Evolutionary conservation across 2,329 filamentous ascomycete species (phyloP), one percentile per base, ranked within the genome.

Genomic region (Diaporthe sp.): DNA sequence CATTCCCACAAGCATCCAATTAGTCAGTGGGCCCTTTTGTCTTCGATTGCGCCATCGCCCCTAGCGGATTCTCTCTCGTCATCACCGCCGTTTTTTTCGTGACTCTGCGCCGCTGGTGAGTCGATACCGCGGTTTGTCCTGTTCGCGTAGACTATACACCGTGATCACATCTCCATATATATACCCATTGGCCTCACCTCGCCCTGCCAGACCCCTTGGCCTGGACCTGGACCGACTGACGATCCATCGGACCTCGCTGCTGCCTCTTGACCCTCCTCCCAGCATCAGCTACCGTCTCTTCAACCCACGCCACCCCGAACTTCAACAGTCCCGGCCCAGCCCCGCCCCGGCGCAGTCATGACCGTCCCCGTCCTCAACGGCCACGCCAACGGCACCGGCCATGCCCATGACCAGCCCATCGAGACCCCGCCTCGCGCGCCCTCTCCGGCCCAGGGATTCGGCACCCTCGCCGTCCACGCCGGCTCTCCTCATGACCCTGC

Each of bases 391-490:
- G 51, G 37, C 71, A 44, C 47, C 28, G 42, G 31, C 55, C 44
- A 76, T 28, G 68, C 71, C 72, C 77, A 77, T 78, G 82, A 84
- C 75, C 81, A 82, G 72, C 81, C 82, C 73, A 83, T 84, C 77
- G 90, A 93, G 81, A 96, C 94, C 75, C 94, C 94, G 78, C 92
- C 93, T 70, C 90, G 93, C 78, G 91, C 93, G 65, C 91, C 92
- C 51, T 93, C 94, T 60, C 94, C 95, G 78, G 89, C 93, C 75
- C 93, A 95, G 84, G 89, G 91, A 78, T 98, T 99, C 86, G 97
- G 95, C 77, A 99, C 97, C 65, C 91, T 97, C 77, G 97, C 97
- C 75, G 97, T 99, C 28, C 97, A 99, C 86, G 96, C 96, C 78
- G 97, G 97, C 77, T 91, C 95, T 58, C 95, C 95, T 81, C 94